Evolutionary conservation across 2,329 filamentous ascomycete species (phyloP).

Genomic region (Exophiala lecanii-corni): DNA sequence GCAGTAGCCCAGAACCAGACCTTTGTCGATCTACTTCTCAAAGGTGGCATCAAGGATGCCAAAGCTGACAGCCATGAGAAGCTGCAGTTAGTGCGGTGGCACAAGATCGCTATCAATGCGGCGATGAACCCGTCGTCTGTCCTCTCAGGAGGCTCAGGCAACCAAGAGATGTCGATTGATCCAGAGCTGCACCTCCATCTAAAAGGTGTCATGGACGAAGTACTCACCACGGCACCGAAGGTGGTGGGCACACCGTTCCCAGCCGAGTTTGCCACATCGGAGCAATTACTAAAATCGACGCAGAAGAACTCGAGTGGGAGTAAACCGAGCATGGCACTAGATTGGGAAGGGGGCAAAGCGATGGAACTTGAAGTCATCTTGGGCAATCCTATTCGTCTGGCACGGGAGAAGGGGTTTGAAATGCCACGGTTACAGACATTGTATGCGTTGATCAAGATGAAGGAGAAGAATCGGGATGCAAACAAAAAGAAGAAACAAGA

Average conservation of each 20-base stretch:
- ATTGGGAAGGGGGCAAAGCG: slow-evolving; percentile 62
- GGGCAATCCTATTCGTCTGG: slow-evolving; percentile 65
- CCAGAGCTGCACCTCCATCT: slow-evolving; percentile 59
- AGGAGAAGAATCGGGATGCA: slow-evolving; percentile 51
- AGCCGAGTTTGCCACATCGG: slow-evolving; percentile 55
- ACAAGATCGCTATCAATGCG: slow-evolving; percentile 72
- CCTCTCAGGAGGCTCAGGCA: slow-evolving; percentile 59
- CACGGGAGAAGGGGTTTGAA: slow-evolving; percentile 57
- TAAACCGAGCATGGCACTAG: slow-evolving; percentile 61
- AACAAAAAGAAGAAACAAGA: slow-evolving; percentile 7
- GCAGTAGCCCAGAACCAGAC: slow-evolving; percentile 35
- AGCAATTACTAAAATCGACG: slow-evolving; percentile 59
- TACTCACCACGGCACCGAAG: slow-evolving; percentile 58
- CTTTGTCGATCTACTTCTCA: slow-evolving; percentile 42
- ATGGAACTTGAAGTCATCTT: slow-evolving; percentile 70
- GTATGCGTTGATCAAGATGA: slow-evolving; percentile 62
- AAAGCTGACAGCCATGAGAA: slow-evolving; percentile 60
- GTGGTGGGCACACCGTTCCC: slow-evolving; percentile 61
- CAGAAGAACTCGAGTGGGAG: slow-evolving; percentile 50
- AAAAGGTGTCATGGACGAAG: slow-evolving; percentile 64
- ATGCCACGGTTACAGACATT: slow-evolving; percentile 63
- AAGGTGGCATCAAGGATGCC: slow-evolving; percentile 61
- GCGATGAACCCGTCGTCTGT: slow-evolving; percentile 70
- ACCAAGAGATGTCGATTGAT: slow-evolving; percentile 62
- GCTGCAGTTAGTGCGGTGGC: slow-evolving; percentile 67